phyloP scores from a whole-genome alignment of 225 moss, liverwort and hornwort genomes.

The Sphagnum contortum region DNA sequence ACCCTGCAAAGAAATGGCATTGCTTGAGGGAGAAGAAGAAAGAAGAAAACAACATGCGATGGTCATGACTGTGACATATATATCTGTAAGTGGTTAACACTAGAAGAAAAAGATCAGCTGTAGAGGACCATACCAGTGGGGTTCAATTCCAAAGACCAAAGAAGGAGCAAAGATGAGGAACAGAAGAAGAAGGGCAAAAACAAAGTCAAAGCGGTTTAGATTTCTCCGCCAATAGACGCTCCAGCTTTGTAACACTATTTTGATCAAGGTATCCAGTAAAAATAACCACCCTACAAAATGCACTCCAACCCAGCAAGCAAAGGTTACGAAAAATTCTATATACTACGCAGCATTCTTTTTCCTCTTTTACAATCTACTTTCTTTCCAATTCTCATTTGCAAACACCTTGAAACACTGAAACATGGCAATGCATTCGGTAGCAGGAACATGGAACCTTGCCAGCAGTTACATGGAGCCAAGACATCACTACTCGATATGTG shows the following conservation, averaged over 20 bases:
- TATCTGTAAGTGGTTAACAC: slow-evolving; percentile 13
- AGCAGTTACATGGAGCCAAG: slow-evolving; percentile 28
- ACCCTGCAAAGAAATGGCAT: slow-evolving; percentile 10
- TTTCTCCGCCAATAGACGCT: slow-evolving; percentile 47
- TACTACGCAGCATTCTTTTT: too few species aligned
- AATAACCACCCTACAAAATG: slow-evolving; percentile 61
- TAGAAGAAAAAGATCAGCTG: slow-evolving; percentile 15
- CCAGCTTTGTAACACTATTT: slow-evolving; percentile 70
- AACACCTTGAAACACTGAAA: too few species aligned
- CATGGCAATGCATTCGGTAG: too few species aligned
- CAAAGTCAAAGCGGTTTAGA: slow-evolving; percentile 53
- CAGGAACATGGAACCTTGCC: slow-evolving; percentile 4
- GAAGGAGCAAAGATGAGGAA: slow-evolving; percentile 24
- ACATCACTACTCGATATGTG: too few species aligned
- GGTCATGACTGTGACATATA: background rate
- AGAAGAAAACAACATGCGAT: background rate
- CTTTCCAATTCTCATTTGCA: too few species aligned
- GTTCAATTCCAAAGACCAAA: slow-evolving; percentile 14
- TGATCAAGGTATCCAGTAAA: slow-evolving; percentile 57
- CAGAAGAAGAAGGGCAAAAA: slow-evolving; percentile 31
- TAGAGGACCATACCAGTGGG: too few species aligned
- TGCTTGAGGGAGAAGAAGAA: background rate
- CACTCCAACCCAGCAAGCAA: background rate
- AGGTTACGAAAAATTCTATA: too few species aligned
- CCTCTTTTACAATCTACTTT: too few species aligned